Base-by-base conservation (phyloP, 768 basidiomycete genomes). In the Fibroporia radiculosa region DNA sequence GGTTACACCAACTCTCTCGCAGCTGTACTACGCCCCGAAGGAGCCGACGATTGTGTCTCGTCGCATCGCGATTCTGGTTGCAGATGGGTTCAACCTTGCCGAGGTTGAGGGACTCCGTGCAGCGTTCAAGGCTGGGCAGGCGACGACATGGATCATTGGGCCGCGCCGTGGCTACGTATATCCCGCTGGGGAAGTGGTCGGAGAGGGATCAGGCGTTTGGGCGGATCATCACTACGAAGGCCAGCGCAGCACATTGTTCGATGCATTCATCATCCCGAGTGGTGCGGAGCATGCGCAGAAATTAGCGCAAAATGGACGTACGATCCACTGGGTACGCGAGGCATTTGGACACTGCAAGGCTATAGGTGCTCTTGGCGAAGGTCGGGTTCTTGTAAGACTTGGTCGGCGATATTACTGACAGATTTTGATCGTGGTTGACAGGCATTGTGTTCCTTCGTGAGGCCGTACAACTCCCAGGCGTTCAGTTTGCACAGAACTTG, bases 301-400 rank as follows among this genome's bases (percentile, higher is more conserved):
- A 24, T 70, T 91, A 27, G 57, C 66, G 6, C 69, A 70, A 52
- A 76, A 73, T 39, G 92, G 90, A 4, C 75, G 90, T 16, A 72
- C 72, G 6, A 65, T 89, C n/a, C 87, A 93, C 58, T 90, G 83
- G 72, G 74, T 85, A 3, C 75, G 85, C 35, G 90, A 93, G 63
- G 82, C 87, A 2, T 93, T 86, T 63, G 84, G 84, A 18, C 91
- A 93, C 62, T 82, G 79, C 64, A 93, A 93, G 66, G 61, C 83
- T 14, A 86, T 95, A 46, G 85, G 78, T 2, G 88, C 80, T 1
- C 68, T 83, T 36, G 91, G 89, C 8, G 73, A 78, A 58, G 81
- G 82, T 77, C 33, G 29, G 54, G 37, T 10, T 16, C 14, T 7
- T 25, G 61, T 51, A 14, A n/a, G 22, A 18, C 12, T 16, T 18